A percentile compares a stretch with the other conserved stretches of the same genome.
phyloP scores from a whole-genome alignment of 805 yeast genomes.

The Hanseniaspora pseudoguilliermondii region DNA sequence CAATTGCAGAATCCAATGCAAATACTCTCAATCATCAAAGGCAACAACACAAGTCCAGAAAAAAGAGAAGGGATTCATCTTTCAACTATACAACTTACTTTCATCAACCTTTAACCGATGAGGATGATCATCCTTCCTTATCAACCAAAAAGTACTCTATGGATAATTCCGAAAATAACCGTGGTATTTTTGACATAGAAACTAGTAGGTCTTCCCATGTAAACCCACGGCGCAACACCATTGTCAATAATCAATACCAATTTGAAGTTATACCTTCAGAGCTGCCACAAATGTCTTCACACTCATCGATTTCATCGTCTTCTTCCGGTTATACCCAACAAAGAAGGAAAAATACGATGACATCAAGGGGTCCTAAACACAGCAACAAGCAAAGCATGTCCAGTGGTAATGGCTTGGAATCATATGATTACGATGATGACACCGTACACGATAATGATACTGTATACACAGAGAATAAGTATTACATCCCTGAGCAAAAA shows the following conservation, averaged over 20 bases:
- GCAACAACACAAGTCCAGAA: not conserved
- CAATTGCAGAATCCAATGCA: not conserved
- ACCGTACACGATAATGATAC: not conserved
- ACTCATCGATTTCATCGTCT: not conserved
- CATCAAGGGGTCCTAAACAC: not conserved
- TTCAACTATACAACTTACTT: not conserved
- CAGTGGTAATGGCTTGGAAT: not conserved
- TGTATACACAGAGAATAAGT: not conserved
- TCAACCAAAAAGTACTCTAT: not conserved
- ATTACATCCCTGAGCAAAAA: not conserved
- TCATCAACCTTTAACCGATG: not conserved
- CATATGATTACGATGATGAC: not conserved
- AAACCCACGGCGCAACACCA: not conserved
- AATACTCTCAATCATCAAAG: not conserved
- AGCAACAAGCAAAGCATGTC: not conserved
- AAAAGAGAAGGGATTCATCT: constrained; percentile 6
- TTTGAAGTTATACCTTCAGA: constrained; percentile 11
- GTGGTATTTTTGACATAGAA: not conserved
- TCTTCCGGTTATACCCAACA: not conserved
- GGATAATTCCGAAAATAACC: not conserved
- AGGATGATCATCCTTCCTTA: not conserved
- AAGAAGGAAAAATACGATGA: not conserved
- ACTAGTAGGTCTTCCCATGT: not conserved
- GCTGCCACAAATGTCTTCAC: not conserved
- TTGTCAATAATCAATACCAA: not conserved